phyloP scores from a whole-genome alignment of 1,139 yeast species.

The Pichia sp. region DNA sequence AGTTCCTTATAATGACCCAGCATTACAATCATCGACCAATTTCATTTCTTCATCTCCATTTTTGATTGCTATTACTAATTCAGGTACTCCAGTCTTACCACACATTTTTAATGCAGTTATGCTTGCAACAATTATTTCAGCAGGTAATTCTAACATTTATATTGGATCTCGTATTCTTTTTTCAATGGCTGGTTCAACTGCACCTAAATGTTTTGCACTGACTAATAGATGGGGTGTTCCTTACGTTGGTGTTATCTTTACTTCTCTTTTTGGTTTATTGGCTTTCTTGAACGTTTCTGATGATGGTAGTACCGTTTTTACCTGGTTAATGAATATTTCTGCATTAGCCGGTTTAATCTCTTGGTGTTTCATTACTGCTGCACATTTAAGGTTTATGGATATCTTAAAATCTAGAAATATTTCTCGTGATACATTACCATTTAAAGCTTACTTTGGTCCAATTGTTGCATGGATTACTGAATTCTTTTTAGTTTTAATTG shows the following conservation, averaged over 20 bases:
- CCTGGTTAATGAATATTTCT: conserved; percentile 78
- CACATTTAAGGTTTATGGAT: conserved; percentile 64
- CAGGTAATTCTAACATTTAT: conserved; percentile 77
- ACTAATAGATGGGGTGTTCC: conserved; percentile 67
- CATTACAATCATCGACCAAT: conserved; percentile 21
- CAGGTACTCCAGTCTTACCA: conserved; percentile 65
- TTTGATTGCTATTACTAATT: conserved; percentile 53
- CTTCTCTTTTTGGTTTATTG: conserved; percentile 56
- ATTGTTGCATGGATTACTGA: conserved; percentile 54
- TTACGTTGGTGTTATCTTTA: conserved; percentile 48
- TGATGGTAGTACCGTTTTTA: conserved; percentile 63
- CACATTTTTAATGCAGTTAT: conserved; percentile 74
- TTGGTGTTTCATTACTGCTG: conserved; percentile 62
- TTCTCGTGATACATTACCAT: conserved; percentile 60
- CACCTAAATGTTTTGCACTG: conserved; percentile 49
- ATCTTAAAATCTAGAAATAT: conserved; percentile 55
- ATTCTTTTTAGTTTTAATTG: conserved; percentile 43
- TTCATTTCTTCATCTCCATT: conserved; percentile 47
- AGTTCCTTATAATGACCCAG: conserved; percentile 70
- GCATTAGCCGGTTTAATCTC: conserved; percentile 72
- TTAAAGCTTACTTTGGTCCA: conserved; percentile 65
- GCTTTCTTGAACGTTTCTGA: conserved; percentile 64
- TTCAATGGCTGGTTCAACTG: conserved; percentile 59
- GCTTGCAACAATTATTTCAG: conserved; percentile 62
- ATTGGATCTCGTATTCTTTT: conserved; percentile 69